Conservation (phyloP, 148 eudicot species). For the Suaeda aralocaspica region DNA sequence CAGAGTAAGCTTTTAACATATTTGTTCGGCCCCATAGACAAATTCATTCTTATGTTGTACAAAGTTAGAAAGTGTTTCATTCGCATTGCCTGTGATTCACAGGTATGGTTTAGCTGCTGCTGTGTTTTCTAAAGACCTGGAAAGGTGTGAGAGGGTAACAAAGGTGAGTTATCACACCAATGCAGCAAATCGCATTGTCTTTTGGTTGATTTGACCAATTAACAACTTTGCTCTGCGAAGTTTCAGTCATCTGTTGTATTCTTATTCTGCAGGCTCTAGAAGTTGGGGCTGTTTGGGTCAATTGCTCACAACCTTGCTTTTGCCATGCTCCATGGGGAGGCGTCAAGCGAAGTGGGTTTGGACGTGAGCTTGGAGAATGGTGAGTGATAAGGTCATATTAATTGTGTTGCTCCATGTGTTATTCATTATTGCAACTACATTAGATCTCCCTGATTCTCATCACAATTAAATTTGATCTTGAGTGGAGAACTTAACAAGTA, state of each 20-base stretch:
- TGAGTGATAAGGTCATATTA: constrained; percentile 20
- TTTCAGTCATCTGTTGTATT: neutral
- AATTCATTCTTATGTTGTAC: neutral
- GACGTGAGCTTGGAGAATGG: constrained; percentile 99
- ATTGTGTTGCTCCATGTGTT: neutral
- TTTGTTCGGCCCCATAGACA: neutral
- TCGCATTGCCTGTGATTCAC: constrained; percentile 18
- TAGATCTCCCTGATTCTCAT: neutral
- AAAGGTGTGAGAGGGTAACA: constrained; percentile 77
- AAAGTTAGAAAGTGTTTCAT: constrained; percentile 4
- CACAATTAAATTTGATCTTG: too few species aligned
- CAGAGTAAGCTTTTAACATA: constrained; percentile 44
- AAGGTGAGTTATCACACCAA: constrained; percentile 47
- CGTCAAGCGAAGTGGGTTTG: constrained; percentile 93
- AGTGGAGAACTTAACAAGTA: neutral
- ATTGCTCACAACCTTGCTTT: constrained; percentile 98
- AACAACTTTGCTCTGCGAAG: neutral
- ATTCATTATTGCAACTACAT: neutral
- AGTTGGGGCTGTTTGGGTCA: constrained; percentile 88
- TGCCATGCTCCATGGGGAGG: constrained; percentile 99
- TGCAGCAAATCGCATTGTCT: neutral
- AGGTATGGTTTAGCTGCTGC: constrained; percentile 92
- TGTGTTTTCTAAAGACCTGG: constrained; percentile 80
- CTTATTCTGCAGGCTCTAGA: constrained; percentile 61
- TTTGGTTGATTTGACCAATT: neutral